phyloP scores from a whole-genome alignment of 2,329 filamentous ascomycete species.

The Alternaria hordeiaustralica region DNA sequence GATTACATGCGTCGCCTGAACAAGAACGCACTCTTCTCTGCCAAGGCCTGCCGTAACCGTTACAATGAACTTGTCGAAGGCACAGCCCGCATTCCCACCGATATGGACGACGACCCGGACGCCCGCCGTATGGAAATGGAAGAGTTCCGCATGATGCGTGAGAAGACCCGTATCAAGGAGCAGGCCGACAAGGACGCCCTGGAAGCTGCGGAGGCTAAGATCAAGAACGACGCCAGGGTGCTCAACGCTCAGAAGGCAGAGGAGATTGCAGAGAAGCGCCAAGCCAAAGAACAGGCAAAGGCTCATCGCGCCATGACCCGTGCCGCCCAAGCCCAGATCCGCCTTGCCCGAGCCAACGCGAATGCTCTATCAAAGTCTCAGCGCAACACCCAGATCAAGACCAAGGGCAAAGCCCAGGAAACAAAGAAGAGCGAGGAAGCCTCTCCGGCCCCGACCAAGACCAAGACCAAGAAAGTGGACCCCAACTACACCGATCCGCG shows the following conservation, averaged over 20 bases:
- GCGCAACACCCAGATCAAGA: conserved; percentile 26
- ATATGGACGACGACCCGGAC: conserved; percentile 51
- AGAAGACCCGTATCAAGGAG: conserved; percentile 29
- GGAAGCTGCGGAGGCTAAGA: conserved; percentile 15
- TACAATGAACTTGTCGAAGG: conserved; percentile 51
- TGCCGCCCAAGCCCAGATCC: conserved; percentile 27
- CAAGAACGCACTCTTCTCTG: conserved; percentile 52
- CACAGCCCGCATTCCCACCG: conserved; percentile 54
- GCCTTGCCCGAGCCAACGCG: conserved; percentile 20
- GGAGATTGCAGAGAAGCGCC: conserved; percentile 25
- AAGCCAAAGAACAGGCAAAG: conserved; percentile 20
- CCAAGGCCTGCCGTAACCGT: conserved; percentile 55
- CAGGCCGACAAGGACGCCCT: conserved; percentile 22
- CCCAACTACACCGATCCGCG: conserved; percentile 32
- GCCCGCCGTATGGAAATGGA: conserved; percentile 44
- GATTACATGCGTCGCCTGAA: conserved; percentile 51
- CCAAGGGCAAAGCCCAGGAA: conserved; percentile 6
- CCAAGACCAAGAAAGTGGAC: conserved; percentile 18
- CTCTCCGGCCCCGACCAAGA: background rate
- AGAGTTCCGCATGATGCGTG: conserved; percentile 23
- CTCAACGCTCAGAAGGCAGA: conserved; percentile 34
- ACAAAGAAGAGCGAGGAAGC: conserved; percentile 7
- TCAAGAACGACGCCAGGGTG: conserved; percentile 25
- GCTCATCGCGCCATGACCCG: conserved; percentile 30
- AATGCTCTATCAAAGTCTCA: conserved; percentile 21